Evolutionary conservation across 2,329 filamentous ascomycete genomes (phyloP).

Genomic region (Sporothrix phasma): DNA sequence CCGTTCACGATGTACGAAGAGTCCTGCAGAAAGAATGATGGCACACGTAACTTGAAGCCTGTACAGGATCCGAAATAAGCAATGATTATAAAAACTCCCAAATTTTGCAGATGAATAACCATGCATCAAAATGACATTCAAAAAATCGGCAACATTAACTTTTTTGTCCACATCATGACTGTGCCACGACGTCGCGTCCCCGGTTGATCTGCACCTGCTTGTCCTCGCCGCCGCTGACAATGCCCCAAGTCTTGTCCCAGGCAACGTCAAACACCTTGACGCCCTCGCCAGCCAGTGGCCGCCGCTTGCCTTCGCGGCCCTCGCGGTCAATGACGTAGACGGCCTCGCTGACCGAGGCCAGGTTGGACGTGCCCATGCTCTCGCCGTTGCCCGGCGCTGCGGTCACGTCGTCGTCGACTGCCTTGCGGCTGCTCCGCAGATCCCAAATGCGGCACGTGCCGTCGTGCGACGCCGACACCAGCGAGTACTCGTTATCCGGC

Average conservation of each 20-base stretch:
- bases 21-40: neutral
- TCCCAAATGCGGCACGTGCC: conserved; percentile 94
- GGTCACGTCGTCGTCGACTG: conserved; percentile 25
- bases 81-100: conserved; percentile 3
- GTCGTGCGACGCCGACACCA: conserved; percentile 85
- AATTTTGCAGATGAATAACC: neutral
- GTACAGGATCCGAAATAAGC: too few species aligned
- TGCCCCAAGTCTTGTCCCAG: conserved; percentile 80
- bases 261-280: conserved; percentile 81
- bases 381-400: neutral
- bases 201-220: conserved; percentile 89
- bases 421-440: conserved; percentile 58
- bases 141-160: conserved; percentile 6
- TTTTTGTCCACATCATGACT: conserved; percentile 5
- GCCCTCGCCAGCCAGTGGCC: conserved; percentile 64
- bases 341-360: conserved; percentile 53
- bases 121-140: neutral
- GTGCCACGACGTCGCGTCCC: conserved; percentile 42
- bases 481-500: conserved; percentile 63
- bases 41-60: neutral
- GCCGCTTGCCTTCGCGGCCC: conserved; percentile 52
- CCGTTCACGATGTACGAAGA: neutral
- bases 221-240: conserved; percentile 87
- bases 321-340: conserved; percentile 66
- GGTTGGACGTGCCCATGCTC: conserved; percentile 24